Conservation (phyloP, 306 rosid species). For the Coriaria nepalensis region DNA sequence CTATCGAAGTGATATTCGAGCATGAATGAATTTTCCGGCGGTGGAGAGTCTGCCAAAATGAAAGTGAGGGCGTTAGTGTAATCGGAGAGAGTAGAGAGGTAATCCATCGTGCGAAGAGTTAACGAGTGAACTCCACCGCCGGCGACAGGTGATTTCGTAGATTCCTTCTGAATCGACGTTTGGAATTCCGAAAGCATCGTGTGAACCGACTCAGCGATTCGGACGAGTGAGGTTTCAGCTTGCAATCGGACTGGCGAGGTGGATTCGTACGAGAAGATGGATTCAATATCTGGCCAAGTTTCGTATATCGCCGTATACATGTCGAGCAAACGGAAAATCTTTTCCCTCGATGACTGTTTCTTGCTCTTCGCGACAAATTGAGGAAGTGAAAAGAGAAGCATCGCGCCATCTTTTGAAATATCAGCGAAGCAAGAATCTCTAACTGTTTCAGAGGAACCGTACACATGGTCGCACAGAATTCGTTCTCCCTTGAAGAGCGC, state of each 20-base stretch:
- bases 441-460: slow-evolving; percentile 26
- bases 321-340: slow-evolving; percentile 44
- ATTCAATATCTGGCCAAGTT: slow-evolving; percentile 43
- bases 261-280: slow-evolving; percentile 41
- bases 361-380: slow-evolving; percentile 32
- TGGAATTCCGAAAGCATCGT: slow-evolving; percentile 31
- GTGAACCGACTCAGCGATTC: slow-evolving; percentile 26
- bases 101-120: slow-evolving; percentile 26
- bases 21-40: slow-evolving; percentile 12
- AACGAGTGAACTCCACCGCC: slow-evolving; percentile 36
- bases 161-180: slow-evolving; percentile 29
- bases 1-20: slow-evolving; percentile 27
- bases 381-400: slow-evolving; percentile 45
- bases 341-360: slow-evolving; percentile 25
- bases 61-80: slow-evolving; percentile 30
- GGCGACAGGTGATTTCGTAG: slow-evolving; percentile 16
- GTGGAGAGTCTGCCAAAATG: slow-evolving; percentile 29
- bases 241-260: slow-evolving; percentile 24
- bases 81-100: slow-evolving; percentile 40
- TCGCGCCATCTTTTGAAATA: slow-evolving; percentile 43
- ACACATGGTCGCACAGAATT: slow-evolving; percentile 56
- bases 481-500: slow-evolving; percentile 51
- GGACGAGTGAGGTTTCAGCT: slow-evolving; percentile 25
- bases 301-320: slow-evolving; percentile 32
- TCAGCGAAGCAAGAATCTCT: slow-evolving; percentile 53